These are phyloP conservation scores for Pichia heedii DNA, from an alignment of 805 yeast species.

Conservation along the genomic window DNA sequence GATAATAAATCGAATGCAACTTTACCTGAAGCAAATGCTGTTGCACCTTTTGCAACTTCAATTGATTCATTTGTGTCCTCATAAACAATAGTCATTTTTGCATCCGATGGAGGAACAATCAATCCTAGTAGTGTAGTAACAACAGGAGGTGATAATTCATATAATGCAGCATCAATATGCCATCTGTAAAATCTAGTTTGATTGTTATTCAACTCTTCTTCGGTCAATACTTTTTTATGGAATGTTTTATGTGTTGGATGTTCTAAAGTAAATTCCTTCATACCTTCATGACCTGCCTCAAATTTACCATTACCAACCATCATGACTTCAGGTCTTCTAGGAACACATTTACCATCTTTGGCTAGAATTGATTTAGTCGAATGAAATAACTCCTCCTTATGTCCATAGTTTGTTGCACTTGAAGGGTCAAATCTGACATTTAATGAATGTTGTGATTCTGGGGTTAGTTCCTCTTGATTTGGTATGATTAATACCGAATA, in stretches of 20 bases:
- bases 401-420: slow-evolving; percentile 65
- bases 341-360: slow-evolving; percentile 75
- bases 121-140: slow-evolving; percentile 80
- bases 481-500: slow-evolving; percentile 72
- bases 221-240: slow-evolving; percentile 58
- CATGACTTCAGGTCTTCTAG: slow-evolving; percentile 82
- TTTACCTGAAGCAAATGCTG: slow-evolving; percentile 83
- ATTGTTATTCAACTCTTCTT: slow-evolving; percentile 52
- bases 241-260: slow-evolving; percentile 82
- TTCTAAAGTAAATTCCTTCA: slow-evolving; percentile 49
- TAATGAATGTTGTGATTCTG: slow-evolving; percentile 65
- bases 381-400: slow-evolving; percentile 63
- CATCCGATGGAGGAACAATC: slow-evolving; percentile 63
- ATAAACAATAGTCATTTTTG: slow-evolving; percentile 55
- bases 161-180: slow-evolving; percentile 89
- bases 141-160: slow-evolving; percentile 78
- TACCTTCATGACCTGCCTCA: slow-evolving; percentile 32
- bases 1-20: slow-evolving; percentile 61
- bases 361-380: slow-evolving; percentile 59
- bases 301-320: slow-evolving; percentile 77
- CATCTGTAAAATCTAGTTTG: slow-evolving; percentile 83
- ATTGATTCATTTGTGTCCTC: slow-evolving; percentile 57
- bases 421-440: slow-evolving; percentile 77
- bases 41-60: slow-evolving; percentile 74
- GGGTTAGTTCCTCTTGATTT: slow-evolving; percentile 55